These are phyloP conservation scores for Yamadazyma membranifaciens DNA, from an alignment of 1,139 yeast species.

Conservation along the genomic window DNA sequence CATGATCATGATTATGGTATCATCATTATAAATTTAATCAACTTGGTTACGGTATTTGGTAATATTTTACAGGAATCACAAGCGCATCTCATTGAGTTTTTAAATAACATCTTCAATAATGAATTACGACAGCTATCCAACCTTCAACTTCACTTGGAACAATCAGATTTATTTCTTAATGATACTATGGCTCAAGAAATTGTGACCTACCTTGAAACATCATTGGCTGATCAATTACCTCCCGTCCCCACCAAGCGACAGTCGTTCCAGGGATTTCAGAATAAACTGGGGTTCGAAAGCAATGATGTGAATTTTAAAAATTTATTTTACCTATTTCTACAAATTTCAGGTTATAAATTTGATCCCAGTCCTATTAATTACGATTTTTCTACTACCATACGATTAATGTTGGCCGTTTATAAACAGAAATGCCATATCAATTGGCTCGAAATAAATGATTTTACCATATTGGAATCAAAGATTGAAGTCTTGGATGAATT, in stretches of 20 bases:
- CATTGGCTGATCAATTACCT: neutral
- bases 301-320: slow-evolving; percentile 12
- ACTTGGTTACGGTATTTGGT: slow-evolving; percentile 1
- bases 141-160: slow-evolving; percentile 13
- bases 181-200: neutral
- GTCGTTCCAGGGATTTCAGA: slow-evolving; percentile 14
- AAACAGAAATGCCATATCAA: slow-evolving; percentile 5
- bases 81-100: slow-evolving; percentile 7
- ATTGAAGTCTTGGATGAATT: slow-evolving; percentile 7
- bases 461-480: slow-evolving; percentile 9
- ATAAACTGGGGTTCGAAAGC: slow-evolving; percentile 11
- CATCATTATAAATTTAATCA: slow-evolving; percentile 2
- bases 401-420: slow-evolving; percentile 10
- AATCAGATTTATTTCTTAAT: slow-evolving; percentile 8
- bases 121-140: slow-evolving; percentile 16
- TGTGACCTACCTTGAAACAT: neutral
- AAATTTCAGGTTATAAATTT: slow-evolving; percentile 7
- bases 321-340: slow-evolving; percentile 16
- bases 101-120: slow-evolving; percentile 12
- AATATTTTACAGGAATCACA: slow-evolving; percentile 2
- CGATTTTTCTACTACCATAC: slow-evolving; percentile 10
- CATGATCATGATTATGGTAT: no score
- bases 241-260: neutral
- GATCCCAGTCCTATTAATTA: slow-evolving; percentile 11
- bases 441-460: slow-evolving; percentile 13